These are phyloP conservation scores for Venturia nashicola DNA, from an alignment of 2,329 filamentous ascomycete species.

Conservation along the genomic window DNA sequence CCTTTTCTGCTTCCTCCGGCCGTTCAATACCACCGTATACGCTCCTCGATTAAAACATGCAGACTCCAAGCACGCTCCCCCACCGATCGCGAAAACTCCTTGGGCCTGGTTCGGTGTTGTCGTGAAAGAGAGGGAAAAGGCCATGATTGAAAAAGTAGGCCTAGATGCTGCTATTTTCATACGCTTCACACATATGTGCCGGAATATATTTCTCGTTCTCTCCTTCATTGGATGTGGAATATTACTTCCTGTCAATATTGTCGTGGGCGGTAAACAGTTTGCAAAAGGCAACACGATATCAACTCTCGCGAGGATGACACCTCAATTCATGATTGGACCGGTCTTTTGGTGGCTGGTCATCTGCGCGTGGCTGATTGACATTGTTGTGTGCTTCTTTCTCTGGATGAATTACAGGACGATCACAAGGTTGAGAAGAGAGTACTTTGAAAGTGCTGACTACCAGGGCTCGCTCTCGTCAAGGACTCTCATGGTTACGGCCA, in stretches of 20 bases:
- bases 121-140: conserved; percentile 62
- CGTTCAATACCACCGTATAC: conserved; percentile 86
- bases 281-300: conserved; percentile 21
- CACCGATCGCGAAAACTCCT: conserved; percentile 71
- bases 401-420: conserved; percentile 85
- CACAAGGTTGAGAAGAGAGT: conserved; percentile 56
- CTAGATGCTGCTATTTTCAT: conserved; percentile 88
- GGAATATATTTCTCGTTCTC: conserved; percentile 72
- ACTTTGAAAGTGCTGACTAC: conserved; percentile 79
- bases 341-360: conserved; percentile 48
- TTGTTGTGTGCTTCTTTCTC: conserved; percentile 66
- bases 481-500: conserved; percentile 58
- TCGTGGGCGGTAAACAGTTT: conserved; percentile 19
- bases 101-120: conserved; percentile 80
- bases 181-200: conserved; percentile 78
- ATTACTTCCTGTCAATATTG: conserved; percentile 70
- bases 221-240: conserved; percentile 62
- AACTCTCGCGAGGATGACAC: conserved; percentile 45
- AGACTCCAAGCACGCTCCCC: conserved; percentile 80
- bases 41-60: conserved; percentile 88
- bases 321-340: conserved; percentile 35
- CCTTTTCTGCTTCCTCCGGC: conserved; percentile 77
- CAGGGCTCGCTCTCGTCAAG: conserved; percentile 72
- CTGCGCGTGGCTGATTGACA: conserved; percentile 53
- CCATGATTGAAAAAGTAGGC: conserved; percentile 70